Percentiles rank a stretch among this genome's conserved stretches.
Conservation (phyloP, 2,329 filamentous ascomycete species). For the Didymella lethalis region DNA sequence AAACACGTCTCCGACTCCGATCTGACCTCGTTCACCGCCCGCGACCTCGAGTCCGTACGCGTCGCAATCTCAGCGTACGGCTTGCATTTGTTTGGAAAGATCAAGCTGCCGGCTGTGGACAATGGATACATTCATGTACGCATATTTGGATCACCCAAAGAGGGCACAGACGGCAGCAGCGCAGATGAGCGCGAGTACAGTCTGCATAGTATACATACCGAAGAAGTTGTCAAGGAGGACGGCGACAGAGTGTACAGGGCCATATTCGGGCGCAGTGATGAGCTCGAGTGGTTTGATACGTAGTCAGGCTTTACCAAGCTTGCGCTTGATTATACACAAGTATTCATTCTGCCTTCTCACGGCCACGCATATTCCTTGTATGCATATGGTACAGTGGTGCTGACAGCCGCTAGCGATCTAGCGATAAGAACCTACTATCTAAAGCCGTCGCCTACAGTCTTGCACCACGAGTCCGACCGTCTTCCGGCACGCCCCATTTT, state of each 20-base stretch:
- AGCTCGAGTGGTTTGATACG: conserved; percentile 48
- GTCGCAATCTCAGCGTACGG: conserved; percentile 44
- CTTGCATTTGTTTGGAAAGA: conserved; percentile 44
- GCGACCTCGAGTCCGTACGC: conserved; percentile 40
- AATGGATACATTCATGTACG: conserved; percentile 45
- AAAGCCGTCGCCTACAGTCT: background rate
- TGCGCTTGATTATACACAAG: background rate
- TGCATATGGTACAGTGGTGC: background rate
- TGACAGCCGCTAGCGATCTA: conserved; percentile 6
- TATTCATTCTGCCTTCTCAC: background rate
- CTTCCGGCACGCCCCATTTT: background rate
- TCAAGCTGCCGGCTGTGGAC: conserved; percentile 34
- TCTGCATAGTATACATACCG: conserved; percentile 47
- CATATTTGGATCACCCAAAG: conserved; percentile 43
- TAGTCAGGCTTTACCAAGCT: conserved; percentile 15
- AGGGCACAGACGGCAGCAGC: conserved; percentile 45
- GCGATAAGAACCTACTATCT: background rate
- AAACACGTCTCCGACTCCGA: conserved; percentile 53
- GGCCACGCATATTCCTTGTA: background rate
- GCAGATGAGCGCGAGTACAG: conserved; percentile 44
- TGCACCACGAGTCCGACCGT: too few relatives aligned
- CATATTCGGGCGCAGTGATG: conserved; percentile 42
- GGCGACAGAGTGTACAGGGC: conserved; percentile 44
- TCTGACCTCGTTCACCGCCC: conserved; percentile 38
- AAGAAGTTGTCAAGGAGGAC: conserved; percentile 42